phyloP scores from a whole-genome alignment of 305 asterid species.

The Andrographis paniculata region DNA sequence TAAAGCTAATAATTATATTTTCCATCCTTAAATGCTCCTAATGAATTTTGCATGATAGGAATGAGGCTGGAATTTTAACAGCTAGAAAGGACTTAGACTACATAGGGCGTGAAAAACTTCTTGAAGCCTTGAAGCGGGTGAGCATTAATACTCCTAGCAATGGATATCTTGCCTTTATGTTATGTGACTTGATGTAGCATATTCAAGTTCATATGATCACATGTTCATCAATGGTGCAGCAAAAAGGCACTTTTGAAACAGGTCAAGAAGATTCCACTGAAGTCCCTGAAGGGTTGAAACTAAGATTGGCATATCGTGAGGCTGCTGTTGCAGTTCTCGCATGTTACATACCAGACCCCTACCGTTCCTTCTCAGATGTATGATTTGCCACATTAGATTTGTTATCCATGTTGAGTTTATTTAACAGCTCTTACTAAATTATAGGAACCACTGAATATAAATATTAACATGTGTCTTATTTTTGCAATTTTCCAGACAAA shows the following conservation, averaged over 20 bases:
- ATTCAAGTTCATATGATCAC: slow-evolving; percentile 15
- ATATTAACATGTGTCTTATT: slow-evolving; percentile 15
- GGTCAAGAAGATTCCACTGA: slow-evolving; percentile 94
- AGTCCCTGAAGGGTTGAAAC: slow-evolving; percentile 90
- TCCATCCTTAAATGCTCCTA: slow-evolving; percentile 22
- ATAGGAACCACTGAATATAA: slow-evolving; percentile 3
- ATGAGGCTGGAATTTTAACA: slow-evolving; percentile 97
- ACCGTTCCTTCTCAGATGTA: slow-evolving; percentile 67
- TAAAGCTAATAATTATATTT: slow-evolving; percentile 8
- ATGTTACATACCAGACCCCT: slow-evolving; percentile 82
- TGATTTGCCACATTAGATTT: slow-evolving; percentile 15
- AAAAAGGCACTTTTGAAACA: slow-evolving; percentile 96
- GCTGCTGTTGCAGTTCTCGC: slow-evolving; percentile 97
- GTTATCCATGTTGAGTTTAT: slow-evolving; percentile 1
- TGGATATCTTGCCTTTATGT: slow-evolving; percentile 10
- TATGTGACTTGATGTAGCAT: slow-evolving; percentile 8
- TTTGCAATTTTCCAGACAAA: slow-evolving; percentile 55
- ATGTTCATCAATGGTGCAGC: slow-evolving; percentile 52
- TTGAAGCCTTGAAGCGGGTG: slow-evolving; percentile 95
- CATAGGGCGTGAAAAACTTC: slow-evolving; percentile 91
- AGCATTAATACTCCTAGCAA: slow-evolving; percentile 23
- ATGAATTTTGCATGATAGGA: slow-evolving; percentile 52
- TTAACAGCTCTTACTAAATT: slow-evolving; percentile 1
- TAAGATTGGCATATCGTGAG: slow-evolving; percentile 94
- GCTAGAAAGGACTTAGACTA: slow-evolving; percentile 87